Evolutionary conservation across 768 basidiomycete genomes (phyloP).

Genomic region (Psilocybe sp.): DNA sequence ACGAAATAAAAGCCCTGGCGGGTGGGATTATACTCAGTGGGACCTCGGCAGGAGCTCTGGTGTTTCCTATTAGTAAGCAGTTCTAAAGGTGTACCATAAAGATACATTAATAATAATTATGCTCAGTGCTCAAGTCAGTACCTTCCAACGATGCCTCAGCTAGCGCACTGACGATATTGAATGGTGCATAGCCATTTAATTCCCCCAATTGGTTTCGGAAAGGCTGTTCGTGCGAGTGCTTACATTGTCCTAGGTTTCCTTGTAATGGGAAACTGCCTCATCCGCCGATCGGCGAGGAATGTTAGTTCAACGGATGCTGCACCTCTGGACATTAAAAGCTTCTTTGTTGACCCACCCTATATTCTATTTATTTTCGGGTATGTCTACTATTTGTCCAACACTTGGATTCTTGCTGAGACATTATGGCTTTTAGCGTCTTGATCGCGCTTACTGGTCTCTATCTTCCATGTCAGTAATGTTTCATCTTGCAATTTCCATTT

Average conservation of each 20-base stretch:
- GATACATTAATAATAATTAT: background rate
- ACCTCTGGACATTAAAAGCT: constrained; percentile 17
- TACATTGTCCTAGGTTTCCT: constrained; percentile 23
- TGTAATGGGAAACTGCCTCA: constrained; percentile 20
- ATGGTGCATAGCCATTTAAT: constrained; percentile 20
- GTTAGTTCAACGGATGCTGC: background rate
- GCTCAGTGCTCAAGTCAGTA: constrained; percentile 20
- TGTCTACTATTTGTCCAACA: background rate
- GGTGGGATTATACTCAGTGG: constrained; percentile 37
- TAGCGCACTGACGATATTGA: background rate
- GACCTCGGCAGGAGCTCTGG: constrained; percentile 30
- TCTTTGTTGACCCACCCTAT: constrained; percentile 27
- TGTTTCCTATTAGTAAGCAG: constrained; percentile 30
- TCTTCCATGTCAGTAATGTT: constrained; percentile 34
- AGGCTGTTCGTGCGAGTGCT: constrained; percentile 20
- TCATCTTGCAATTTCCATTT: background rate
- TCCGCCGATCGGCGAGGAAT: constrained; percentile 10
- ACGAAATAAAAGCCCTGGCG: constrained; percentile 29
- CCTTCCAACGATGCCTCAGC: background rate
- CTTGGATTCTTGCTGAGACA: background rate
- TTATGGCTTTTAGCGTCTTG: constrained; percentile 10
- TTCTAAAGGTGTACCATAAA: background rate
- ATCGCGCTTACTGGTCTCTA: constrained; percentile 12
- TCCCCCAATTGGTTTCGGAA: constrained; percentile 20
- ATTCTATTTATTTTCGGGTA: constrained; percentile 20